These are phyloP conservation scores for Colletotrichum shisoi DNA, from an alignment of 2,329 filamentous ascomycete species.

Conservation along the genomic window DNA sequence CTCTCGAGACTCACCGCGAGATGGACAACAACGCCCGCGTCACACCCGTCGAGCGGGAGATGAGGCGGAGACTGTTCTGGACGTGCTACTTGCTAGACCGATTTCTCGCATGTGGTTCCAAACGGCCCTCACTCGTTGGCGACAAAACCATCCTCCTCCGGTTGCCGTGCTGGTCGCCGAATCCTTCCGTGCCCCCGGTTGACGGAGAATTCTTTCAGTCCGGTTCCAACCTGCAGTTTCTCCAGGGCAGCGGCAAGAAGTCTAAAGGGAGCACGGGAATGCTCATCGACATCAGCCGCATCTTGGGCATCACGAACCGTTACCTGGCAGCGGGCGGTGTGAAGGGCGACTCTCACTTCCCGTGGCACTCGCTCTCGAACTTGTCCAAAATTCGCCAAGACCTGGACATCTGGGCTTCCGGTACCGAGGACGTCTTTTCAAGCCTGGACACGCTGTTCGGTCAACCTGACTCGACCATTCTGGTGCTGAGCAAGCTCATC, in stretches of 20 bases:
- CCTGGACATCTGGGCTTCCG: slow-evolving; percentile 83
- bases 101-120: slow-evolving; percentile 83
- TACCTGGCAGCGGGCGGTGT: slow-evolving; percentile 87
- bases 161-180: slow-evolving; percentile 76
- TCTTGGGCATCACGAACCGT: slow-evolving; percentile 81
- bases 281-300: slow-evolving; percentile 83
- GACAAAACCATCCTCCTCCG: slow-evolving; percentile 79
- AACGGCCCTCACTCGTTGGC: slow-evolving; percentile 78
- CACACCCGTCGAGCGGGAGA: slow-evolving; percentile 75
- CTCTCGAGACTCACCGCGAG: slow-evolving; percentile 82
- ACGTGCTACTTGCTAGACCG: slow-evolving; percentile 86
- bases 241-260: slow-evolving; percentile 72
- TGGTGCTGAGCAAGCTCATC: slow-evolving; percentile 84
- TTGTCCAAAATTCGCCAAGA: slow-evolving; percentile 87
- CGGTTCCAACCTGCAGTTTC: slow-evolving; percentile 77
- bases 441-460: slow-evolving; percentile 78
- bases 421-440: slow-evolving; percentile 80
- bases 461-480: slow-evolving; percentile 77
- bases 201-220: slow-evolving; percentile 85
- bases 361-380: slow-evolving; percentile 86
- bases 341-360: slow-evolving; percentile 88
- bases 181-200: slow-evolving; percentile 66
- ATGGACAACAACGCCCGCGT: slow-evolving; percentile 69
- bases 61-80: slow-evolving; percentile 84
- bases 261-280: slow-evolving; percentile 79